Evolutionary conservation across 306 rosid species (phyloP), one percentile per base, ranked within the genome.

Genomic region (Castanea mollissima): DNA sequence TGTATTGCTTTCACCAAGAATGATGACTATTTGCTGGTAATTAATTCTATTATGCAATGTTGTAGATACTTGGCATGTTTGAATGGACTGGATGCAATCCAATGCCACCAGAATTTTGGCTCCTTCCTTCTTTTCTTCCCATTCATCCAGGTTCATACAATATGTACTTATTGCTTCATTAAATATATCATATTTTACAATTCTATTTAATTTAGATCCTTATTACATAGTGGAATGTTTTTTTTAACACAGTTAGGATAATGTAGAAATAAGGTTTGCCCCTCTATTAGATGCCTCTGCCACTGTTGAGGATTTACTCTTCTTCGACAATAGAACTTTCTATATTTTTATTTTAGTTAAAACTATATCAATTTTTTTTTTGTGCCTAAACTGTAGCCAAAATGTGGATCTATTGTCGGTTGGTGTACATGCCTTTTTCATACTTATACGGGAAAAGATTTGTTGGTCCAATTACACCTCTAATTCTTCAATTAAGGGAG

Each of bases 371-470:
- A 23, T 1, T 23, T 23, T 23, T 23, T 0, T 13, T 5, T 23
- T 46, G 0, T 10, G 18, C 15, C 19, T 4, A 29, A n/a, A 58
- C 32, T 84, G 82, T 88, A 92, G 98, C 91, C 14, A 94, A 94
- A 84, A 90, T 94, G 96, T 90, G 89, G 86, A 89, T 97, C 79
- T 91, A 89, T 62, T 91, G 92, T 16, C 93, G 98, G 19, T 27
- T 89, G 87, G 87, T 88, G 1, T 91, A 86, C 86, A 79, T 93
- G 88, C 93, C 95, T 6, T 91, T 93, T 97, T 93, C 98, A 0
- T 93, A 93, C 79, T 78, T 93, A 19, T 91, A 89, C n/a, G 97
- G 97, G 5, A 89, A 81, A 75, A 83, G 87, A 64, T 93, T 91
- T 79, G 90, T 90, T 38, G 97, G 91, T 21, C 88, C 86, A 58